phyloP scores from a whole-genome alignment of 2,329 filamentous ascomycete genomes.

The Cordyceps javanica region DNA sequence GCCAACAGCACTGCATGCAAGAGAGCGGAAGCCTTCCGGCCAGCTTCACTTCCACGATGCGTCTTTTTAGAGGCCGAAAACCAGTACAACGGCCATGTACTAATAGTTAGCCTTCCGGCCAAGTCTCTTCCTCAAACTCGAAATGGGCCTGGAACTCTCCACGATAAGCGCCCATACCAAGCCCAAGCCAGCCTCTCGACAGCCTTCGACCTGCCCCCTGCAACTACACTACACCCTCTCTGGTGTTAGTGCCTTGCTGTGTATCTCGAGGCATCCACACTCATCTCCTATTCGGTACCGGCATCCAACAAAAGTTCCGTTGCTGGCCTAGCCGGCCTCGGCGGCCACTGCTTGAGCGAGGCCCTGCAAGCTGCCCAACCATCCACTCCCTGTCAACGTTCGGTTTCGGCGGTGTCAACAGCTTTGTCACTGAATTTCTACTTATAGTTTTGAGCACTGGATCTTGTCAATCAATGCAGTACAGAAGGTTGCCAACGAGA shows the following conservation, averaged over 20 bases:
- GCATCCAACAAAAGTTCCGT: background rate
- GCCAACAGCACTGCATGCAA: background rate
- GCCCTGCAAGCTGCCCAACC: too few relatives aligned
- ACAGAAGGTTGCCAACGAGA: too few relatives aligned
- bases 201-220: background rate
- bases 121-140: background rate
- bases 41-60: background rate
- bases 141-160: background rate
- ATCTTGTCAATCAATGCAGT: too few relatives aligned
- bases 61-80: too few relatives aligned
- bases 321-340: background rate
- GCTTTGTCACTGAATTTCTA: too few relatives aligned
- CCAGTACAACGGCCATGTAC: too few relatives aligned
- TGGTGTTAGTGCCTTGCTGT: background rate
- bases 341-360: too few relatives aligned
- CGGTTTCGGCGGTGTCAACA: too few relatives aligned
- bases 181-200: background rate
- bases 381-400: too few relatives aligned
- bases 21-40: slow-evolving; percentile 6
- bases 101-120: background rate
- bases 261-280: background rate
- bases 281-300: slow-evolving; percentile 5
- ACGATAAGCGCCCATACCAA: slow-evolving; percentile 9
- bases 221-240: background rate
- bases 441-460: too few relatives aligned